A percentile compares a stretch with the other conserved stretches of the same genome.
Evolutionary conservation across 176 grass and related monocot species (phyloP).

Genomic region (Eragrostis nindensis): DNA sequence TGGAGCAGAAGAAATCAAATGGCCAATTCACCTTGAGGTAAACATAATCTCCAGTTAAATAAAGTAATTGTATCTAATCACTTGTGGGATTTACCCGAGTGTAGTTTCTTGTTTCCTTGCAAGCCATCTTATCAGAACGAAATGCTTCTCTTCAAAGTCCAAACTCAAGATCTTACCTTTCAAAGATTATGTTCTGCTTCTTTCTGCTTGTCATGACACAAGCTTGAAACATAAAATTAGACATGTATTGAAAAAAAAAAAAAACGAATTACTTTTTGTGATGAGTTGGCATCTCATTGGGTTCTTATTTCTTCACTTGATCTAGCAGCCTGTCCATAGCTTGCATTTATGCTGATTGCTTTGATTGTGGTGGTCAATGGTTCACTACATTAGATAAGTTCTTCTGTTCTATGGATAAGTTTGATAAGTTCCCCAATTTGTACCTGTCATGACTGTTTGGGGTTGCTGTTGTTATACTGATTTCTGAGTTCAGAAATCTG

Average conservation of each 20-base stretch:
- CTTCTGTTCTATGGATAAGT: not conserved
- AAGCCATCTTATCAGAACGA: not conserved
- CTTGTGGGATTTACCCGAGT: not conserved
- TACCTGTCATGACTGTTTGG: not conserved
- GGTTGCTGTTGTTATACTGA: not conserved
- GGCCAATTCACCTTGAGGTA: slow-evolving; percentile 95
- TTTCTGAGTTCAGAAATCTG: not conserved
- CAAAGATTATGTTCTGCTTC: not conserved
- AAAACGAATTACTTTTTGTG: too few species aligned
- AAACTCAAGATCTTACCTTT: slow-evolving; percentile 1
- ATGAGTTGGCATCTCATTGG: not conserved
- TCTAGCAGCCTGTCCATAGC: not conserved
- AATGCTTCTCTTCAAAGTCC: slow-evolving; percentile 14
- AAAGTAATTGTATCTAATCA: slow-evolving; percentile 8
- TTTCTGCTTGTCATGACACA: slow-evolving; percentile 8
- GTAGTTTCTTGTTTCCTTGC: slow-evolving; percentile 31
- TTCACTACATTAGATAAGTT: not conserved
- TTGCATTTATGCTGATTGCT: slow-evolving; percentile 2
- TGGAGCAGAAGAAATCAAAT: slow-evolving; percentile 95
- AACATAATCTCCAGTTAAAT: not conserved
- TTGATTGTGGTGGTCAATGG: not conserved
- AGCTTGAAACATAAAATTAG: slow-evolving; percentile 6
- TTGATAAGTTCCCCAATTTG: not conserved
- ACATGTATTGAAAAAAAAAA: not conserved
- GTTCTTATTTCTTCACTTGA: not conserved